phyloP scores from a whole-genome alignment of 257 asterid genomes.

The Anisodus tanguticus region DNA sequence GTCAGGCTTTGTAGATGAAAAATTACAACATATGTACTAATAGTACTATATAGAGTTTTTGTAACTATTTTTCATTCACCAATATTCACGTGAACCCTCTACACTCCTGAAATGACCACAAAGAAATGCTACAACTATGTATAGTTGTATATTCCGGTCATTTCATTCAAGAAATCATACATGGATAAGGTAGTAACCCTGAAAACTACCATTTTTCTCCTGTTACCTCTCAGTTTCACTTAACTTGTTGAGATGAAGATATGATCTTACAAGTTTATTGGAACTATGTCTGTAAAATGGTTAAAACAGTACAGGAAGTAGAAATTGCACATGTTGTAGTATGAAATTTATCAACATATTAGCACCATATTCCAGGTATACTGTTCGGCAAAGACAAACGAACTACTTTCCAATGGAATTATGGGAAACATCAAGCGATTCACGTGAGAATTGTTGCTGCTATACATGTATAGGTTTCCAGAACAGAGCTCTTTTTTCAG shows the following conservation, averaged over 20 bases:
- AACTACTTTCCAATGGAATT: conserved; percentile 43
- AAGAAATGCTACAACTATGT: not conserved
- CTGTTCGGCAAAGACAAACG: conserved; percentile 39
- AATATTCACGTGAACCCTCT: not conserved
- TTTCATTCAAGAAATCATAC: not conserved
- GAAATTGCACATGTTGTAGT: not conserved
- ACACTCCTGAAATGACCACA: not conserved
- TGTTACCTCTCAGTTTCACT: not conserved
- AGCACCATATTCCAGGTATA: conserved; percentile 28
- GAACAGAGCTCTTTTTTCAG: not conserved
- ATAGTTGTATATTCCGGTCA: not conserved
- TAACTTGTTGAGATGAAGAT: not conserved
- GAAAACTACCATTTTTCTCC: not conserved
- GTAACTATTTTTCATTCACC: not conserved
- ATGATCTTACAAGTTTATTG: not conserved
- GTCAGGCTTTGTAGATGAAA: not conserved
- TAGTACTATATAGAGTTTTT: not conserved
- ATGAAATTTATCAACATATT: not conserved
- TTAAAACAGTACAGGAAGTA: not conserved
- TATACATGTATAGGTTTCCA: not conserved
- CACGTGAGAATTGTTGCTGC: conserved; percentile 4
- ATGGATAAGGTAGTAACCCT: not conserved
- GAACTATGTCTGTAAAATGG: not conserved
- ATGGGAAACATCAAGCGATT: conserved; percentile 15
- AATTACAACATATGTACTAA: conserved; percentile 23